Evolutionary conservation across 257 asterid genomes (phyloP).

Genomic region (Echites panduratus): DNA sequence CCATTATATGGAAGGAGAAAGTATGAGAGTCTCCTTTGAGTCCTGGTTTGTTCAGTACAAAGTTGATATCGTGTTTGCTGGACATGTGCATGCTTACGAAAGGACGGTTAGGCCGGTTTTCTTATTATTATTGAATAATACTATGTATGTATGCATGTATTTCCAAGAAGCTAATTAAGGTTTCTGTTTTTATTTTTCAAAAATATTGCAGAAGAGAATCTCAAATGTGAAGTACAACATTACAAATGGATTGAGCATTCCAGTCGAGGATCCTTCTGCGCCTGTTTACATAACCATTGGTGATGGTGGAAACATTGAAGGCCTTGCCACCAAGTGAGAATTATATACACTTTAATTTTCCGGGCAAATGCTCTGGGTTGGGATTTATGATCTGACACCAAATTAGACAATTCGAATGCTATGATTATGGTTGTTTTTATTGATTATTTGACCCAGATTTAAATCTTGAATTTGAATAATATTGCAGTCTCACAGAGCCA

Average conservation of each 20-base stretch:
- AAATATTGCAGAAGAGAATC: slow-evolving; percentile 27
- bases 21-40: slow-evolving; percentile 49
- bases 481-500: slow-evolving; percentile 36
- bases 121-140: no score
- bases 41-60: slow-evolving; percentile 43
- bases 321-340: slow-evolving; percentile 36
- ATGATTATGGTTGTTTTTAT: neutral
- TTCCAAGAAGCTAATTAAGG: no score
- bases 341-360: no score
- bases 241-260: slow-evolving; percentile 35
- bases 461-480: neutral
- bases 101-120: slow-evolving; percentile 28
- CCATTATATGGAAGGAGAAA: slow-evolving; percentile 57
- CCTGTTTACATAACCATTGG: slow-evolving; percentile 49
- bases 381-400: no score
- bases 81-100: slow-evolving; percentile 54
- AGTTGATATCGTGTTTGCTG: slow-evolving; percentile 48
- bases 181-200: neutral
- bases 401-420: no score
- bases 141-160: no score
- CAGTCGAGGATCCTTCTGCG: slow-evolving; percentile 38
- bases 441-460: neutral
- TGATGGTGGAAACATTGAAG: slow-evolving; percentile 60
- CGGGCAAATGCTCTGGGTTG: no score
- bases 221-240: slow-evolving; percentile 43